phyloP scores from a whole-genome alignment of 164 flowering plant genomes.

The Protea cynaroides region DNA sequence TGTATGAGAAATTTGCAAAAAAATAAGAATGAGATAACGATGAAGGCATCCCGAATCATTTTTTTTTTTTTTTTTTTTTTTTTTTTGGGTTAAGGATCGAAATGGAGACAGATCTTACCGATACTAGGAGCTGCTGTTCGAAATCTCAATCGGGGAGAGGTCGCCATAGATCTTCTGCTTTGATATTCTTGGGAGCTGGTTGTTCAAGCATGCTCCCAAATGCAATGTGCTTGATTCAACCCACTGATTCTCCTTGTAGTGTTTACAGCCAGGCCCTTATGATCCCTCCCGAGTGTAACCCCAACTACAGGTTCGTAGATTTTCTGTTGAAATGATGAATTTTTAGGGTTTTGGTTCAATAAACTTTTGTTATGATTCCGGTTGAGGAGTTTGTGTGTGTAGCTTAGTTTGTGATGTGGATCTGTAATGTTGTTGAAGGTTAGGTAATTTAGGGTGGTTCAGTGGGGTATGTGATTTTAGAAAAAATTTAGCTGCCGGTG shows the following conservation, averaged over 20 bases:
- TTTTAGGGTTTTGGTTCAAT: background rate
- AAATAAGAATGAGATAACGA: too few species aligned
- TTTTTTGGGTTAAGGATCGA: background rate
- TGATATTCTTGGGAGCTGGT: slow-evolving; percentile 88
- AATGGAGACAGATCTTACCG: slow-evolving; percentile 15
- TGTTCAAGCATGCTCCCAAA: slow-evolving; percentile 83
- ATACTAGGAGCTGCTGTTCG: slow-evolving; percentile 9
- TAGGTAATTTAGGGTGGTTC: too few species aligned
- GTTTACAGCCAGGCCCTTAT: slow-evolving; percentile 57
- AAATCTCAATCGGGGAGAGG: background rate
- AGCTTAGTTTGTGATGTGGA: too few species aligned
- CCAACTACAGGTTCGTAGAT: slow-evolving; percentile 65
- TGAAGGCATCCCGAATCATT: too few species aligned
- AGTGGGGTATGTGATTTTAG: too few species aligned
- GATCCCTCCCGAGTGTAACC: slow-evolving; percentile 66
- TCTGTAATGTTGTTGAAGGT: too few species aligned
- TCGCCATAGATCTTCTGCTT: slow-evolving; percentile 11
- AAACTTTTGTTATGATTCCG: too few species aligned
- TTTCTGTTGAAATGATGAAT: background rate
- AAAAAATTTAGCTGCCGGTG: too few species aligned
- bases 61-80: too few species aligned
- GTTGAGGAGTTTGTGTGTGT: too few species aligned
- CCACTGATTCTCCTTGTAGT: slow-evolving; percentile 76
- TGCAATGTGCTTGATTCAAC: slow-evolving; percentile 71
- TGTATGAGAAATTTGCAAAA: too few species aligned